phyloP scores from a whole-genome alignment of 768 basidiomycete genomes.

The Neoboletus brunneissimus region DNA sequence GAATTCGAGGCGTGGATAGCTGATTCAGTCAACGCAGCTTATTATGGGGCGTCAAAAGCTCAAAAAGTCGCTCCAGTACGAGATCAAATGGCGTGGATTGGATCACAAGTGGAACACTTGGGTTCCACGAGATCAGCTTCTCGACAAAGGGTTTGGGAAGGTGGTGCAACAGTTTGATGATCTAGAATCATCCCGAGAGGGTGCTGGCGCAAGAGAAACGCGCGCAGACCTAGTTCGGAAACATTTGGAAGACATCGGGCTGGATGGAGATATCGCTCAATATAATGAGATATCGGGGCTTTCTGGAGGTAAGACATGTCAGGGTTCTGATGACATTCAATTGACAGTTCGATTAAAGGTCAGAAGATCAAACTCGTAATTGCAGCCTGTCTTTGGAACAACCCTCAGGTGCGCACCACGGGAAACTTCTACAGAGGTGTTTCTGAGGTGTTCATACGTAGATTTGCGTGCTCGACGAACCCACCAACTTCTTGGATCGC shows the following conservation, averaged over 20 bases:
- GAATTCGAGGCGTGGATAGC: constrained; percentile 6
- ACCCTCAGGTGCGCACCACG: constrained; percentile 65
- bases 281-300: constrained; percentile 94
- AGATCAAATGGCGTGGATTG: constrained; percentile 81
- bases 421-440: neutral
- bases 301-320: constrained; percentile 67
- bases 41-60: constrained; percentile 95
- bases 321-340: constrained; percentile 9
- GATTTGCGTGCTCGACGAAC: constrained; percentile 71
- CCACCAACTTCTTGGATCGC: constrained; percentile 96
- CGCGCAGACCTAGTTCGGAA: constrained; percentile 83
- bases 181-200: constrained; percentile 92
- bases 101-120: constrained; percentile 89
- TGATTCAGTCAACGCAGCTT: constrained; percentile 43
- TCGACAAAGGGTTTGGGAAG: constrained; percentile 86
- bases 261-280: constrained; percentile 97
- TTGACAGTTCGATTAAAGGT: constrained; percentile 36
- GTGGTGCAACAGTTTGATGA: constrained; percentile 94
- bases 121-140: constrained; percentile 83
- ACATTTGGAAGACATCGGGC: constrained; percentile 91
- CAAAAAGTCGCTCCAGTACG: constrained; percentile 94
- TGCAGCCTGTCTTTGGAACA: constrained; percentile 95
- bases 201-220: constrained; percentile 89
- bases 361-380: constrained; percentile 98
- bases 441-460: constrained; percentile 39